Evolutionary conservation across 1,139 yeast species (phyloP).

Genomic region (Magnusiomyces starmeri): DNA sequence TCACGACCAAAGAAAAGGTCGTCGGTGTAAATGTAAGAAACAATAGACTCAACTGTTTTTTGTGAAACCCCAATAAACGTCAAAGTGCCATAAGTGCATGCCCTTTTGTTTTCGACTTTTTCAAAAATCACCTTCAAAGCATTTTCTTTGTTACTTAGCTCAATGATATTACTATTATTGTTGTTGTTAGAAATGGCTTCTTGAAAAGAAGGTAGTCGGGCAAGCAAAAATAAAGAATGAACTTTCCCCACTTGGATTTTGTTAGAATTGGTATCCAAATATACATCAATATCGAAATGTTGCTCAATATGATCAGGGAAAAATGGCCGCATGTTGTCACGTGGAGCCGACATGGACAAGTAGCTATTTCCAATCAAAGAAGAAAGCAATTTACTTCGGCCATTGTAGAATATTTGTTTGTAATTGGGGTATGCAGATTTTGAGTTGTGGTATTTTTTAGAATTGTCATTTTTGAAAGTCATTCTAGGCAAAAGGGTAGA

Average conservation of each 20-base stretch:
- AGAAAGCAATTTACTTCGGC: not conserved
- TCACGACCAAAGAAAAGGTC: conserved; percentile 4
- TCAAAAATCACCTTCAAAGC: not conserved
- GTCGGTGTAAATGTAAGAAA: conserved; percentile 3
- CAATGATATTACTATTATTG: too few relatives aligned
- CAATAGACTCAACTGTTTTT: not conserved
- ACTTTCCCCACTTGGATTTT: not conserved
- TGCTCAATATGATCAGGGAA: conserved; percentile 1
- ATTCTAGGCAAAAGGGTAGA: not conserved
- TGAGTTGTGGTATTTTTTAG: not conserved
- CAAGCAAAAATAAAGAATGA: conserved; percentile 1
- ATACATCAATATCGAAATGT: conserved; percentile 1
- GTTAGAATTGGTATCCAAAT: not conserved
- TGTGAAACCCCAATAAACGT: not conserved
- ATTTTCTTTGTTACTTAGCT: not conserved
- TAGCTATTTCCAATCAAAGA: not conserved
- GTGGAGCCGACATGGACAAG: not conserved
- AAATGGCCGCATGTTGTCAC: not conserved
- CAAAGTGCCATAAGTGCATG: not conserved
- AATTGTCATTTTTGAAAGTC: not conserved
- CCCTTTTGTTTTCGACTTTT: not conserved
- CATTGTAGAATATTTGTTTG: not conserved
- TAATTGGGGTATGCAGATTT: not conserved
- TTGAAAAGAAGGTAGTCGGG: not conserved
- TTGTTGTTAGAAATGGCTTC: not conserved